Conservation (phyloP, 768 basidiomycete species). For the Collybia mongolica region DNA sequence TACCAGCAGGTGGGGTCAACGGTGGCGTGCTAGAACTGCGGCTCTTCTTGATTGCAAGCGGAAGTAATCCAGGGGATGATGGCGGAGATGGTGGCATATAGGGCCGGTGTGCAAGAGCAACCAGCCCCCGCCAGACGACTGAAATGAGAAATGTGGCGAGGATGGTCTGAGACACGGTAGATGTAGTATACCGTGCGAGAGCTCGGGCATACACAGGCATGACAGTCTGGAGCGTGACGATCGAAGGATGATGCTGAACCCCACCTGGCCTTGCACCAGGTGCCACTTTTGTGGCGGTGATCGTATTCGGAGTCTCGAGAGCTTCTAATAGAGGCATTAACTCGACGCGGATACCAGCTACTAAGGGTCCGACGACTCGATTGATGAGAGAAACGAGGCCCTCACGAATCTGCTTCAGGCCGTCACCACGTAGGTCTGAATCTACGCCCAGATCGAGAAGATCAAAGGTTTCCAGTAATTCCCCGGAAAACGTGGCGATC, state of each 20-base stretch:
- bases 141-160: slow-evolving; percentile 74
- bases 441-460: slow-evolving; percentile 62
- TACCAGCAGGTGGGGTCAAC: slow-evolving; percentile 50
- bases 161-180: slow-evolving; percentile 52
- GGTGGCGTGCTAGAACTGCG: slow-evolving; percentile 49
- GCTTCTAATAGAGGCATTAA: slow-evolving; percentile 61
- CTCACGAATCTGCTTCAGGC: slow-evolving; percentile 66
- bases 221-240: slow-evolving; percentile 53
- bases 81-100: slow-evolving; percentile 36
- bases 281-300: slow-evolving; percentile 24
- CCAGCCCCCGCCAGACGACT: slow-evolving; percentile 70
- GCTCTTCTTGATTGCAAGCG: slow-evolving; percentile 38
- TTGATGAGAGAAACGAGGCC: slow-evolving; percentile 67
- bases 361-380: slow-evolving; percentile 64
- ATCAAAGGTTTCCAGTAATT: slow-evolving; percentile 71
- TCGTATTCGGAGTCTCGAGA: slow-evolving; percentile 47
- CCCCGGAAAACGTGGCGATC: slow-evolving; percentile 67
- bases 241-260: slow-evolving; percentile 52
- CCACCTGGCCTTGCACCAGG: slow-evolving; percentile 28
- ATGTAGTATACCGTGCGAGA: slow-evolving; percentile 54
- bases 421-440: slow-evolving; percentile 61
- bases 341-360: slow-evolving; percentile 59
- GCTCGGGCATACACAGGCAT: slow-evolving; percentile 63
- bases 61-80: slow-evolving; percentile 32
- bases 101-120: slow-evolving; percentile 67